Evolutionary conservation across 371 early-diverging fungal genomes (phyloP).

Genomic region (Syncephalis plumigaleata): DNA sequence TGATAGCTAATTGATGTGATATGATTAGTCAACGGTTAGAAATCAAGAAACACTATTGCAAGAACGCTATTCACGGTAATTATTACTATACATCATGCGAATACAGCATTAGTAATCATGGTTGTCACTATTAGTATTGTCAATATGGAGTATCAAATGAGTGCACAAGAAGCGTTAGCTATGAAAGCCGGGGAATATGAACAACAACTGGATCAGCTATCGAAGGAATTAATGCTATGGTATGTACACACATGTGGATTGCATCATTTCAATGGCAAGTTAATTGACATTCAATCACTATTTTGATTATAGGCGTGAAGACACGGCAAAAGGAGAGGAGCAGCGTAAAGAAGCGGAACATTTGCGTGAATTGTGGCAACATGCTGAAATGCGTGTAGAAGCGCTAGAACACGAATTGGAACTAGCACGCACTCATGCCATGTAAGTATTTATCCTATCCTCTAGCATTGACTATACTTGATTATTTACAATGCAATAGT

Average conservation of each 20-base stretch:
- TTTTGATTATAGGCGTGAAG: too few relatives aligned
- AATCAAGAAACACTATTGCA: background rate
- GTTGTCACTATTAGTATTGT: constrained; percentile 22
- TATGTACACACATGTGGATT: constrained; percentile 4
- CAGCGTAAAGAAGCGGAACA: too few relatives aligned
- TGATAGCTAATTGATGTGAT: background rate
- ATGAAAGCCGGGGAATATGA: constrained; percentile 29
- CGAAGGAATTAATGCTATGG: constrained; percentile 36
- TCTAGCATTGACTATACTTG: too few relatives aligned
- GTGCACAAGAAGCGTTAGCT: constrained; percentile 23
- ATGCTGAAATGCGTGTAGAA: too few relatives aligned
- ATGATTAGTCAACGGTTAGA: background rate
- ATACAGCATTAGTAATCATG: background rate
- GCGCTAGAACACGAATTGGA: too few relatives aligned
- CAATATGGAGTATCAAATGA: constrained; percentile 26
- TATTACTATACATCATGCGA: background rate
- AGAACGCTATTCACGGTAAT: background rate
- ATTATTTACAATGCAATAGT: too few relatives aligned
- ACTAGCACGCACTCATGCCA: too few relatives aligned
- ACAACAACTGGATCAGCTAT: constrained; percentile 30
- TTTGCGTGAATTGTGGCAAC: too few relatives aligned
- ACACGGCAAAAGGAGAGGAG: too few relatives aligned
- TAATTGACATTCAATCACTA: too few relatives aligned
- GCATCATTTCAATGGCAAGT: too few relatives aligned
- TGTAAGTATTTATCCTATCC: too few relatives aligned